Base-by-base conservation (phyloP, 441 rosid species). In the Breynia disticha region DNA sequence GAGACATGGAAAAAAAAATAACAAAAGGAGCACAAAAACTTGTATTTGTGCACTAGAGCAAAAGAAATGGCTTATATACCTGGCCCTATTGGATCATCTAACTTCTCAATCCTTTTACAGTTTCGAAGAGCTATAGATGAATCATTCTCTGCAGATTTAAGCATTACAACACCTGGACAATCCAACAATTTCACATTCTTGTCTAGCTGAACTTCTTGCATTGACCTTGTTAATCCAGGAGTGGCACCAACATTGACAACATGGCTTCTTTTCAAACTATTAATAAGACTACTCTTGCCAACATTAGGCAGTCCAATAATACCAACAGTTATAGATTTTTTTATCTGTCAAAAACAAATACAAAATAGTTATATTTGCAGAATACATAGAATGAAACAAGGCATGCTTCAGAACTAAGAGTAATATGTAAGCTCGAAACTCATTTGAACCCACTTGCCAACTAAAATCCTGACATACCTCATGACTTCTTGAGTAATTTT, bases 151-250 rank as follows among this genome's bases (percentile, higher is more conserved):
- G 57, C 64, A 54, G 96, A 86, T 65, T 78, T 86, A 38, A 89
- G 87, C 97, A 93, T 79, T 52, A 89, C 99, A 70, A 93, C 95
- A 58, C 97, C 99, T 57, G 97, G 99, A 66, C 96, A 93, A 68
- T 93, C 99, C 68, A 93, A 58, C 65, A 89, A 68, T 63, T 87
- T 93, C 48, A 93, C 84, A 76, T 84, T 84, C 71, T 80, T 84
- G 78, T 93, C 99, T 57, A 89, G 67, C 52, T 89, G 97, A 71
- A 93, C 96, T 74, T 93, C 97, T 77, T 89, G 99, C 80, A 93
- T 72, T 46, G 97, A 78, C 69, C 87, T 86, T 12, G 96, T 93
- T 56, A 93, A 66, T 32, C 98, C 99, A 37, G 99, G 97, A 50
- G 99, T 86, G 44, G 96, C 80, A 46, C 99, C 99, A 47, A 83